phyloP scores from a whole-genome alignment of 441 rosid genomes.

The Gossypium gossypioides region DNA sequence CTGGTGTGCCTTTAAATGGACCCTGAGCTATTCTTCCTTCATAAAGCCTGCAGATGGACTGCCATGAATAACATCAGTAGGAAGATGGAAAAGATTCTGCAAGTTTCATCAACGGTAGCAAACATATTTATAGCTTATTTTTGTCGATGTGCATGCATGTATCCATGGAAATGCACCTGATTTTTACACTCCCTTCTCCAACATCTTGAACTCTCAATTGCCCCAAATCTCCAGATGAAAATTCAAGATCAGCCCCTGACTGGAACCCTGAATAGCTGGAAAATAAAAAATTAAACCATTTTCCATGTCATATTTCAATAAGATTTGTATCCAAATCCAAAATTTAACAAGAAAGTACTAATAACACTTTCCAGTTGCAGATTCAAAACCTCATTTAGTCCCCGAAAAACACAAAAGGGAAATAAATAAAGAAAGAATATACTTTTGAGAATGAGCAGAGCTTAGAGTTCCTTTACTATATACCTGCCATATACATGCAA shows the following conservation, averaged over 20 bases:
- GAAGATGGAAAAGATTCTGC: slow-evolving; percentile 11
- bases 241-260: slow-evolving; percentile 38
- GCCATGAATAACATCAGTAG: slow-evolving; percentile 38
- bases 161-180: slow-evolving; percentile 42
- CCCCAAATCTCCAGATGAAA: slow-evolving; percentile 32
- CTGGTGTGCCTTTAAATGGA: slow-evolving; percentile 50
- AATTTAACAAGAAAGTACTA: neutral
- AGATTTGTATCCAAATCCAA: neutral
- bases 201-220: slow-evolving; percentile 60
- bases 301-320: neutral
- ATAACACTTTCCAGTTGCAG: neutral
- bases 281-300: neutral
- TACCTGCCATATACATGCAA: neutral
- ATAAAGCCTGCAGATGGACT: slow-evolving; percentile 76
- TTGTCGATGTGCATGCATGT: slow-evolving; percentile 9
- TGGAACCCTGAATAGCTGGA: slow-evolving; percentile 58
- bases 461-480: too few species aligned
- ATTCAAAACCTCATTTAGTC: neutral
- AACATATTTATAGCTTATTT: neutral
- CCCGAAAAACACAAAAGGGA: neutral
- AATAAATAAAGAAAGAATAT: neutral
- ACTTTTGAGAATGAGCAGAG: too few species aligned
- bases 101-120: neutral
- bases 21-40: slow-evolving; percentile 86
- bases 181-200: slow-evolving; percentile 78